Percentiles rank a stretch among this genome's conserved stretches.
phyloP scores from a whole-genome alignment of 2,329 filamentous ascomycete genomes.

The Neonectria coccinea region DNA sequence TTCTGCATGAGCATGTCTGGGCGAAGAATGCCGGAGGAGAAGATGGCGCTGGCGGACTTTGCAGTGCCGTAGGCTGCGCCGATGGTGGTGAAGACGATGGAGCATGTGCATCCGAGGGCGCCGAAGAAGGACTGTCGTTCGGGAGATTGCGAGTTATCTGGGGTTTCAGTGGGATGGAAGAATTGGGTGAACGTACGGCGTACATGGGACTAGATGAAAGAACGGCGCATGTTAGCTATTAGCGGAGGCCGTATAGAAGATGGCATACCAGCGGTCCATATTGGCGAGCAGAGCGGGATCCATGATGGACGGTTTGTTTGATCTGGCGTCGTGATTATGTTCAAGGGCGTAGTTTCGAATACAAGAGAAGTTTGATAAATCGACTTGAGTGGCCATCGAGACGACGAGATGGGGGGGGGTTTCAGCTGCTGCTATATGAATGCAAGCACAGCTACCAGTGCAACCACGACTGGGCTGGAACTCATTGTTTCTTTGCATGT shows the following conservation, averaged over 20 bases:
- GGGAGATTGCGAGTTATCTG: not conserved
- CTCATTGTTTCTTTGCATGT: not conserved
- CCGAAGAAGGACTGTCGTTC: constrained; percentile 55
- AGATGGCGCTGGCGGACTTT: constrained; percentile 58
- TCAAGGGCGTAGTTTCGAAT: not conserved
- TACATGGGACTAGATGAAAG: constrained; percentile 54
- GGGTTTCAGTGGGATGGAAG: not conserved
- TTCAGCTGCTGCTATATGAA: not conserved
- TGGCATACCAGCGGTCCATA: constrained; percentile 53
- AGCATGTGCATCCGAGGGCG: constrained; percentile 55
- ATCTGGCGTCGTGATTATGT: not conserved
- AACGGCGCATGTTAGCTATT: constrained; percentile 12
- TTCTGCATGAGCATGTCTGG: constrained; percentile 60
- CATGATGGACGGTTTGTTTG: constrained; percentile 39
- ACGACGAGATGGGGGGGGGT: not conserved
- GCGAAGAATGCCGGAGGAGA: constrained; percentile 57
- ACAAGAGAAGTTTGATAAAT: not conserved
- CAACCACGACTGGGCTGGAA: not conserved
- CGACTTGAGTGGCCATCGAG: not conserved
- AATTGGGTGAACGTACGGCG: constrained; percentile 51
- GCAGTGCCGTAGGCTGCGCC: constrained; percentile 60
- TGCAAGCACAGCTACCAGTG: not conserved
- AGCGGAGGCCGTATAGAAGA: not conserved
- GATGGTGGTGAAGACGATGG: constrained; percentile 65
- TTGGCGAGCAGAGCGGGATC: constrained; percentile 48